A percentile compares a stretch with the other conserved stretches of the same genome.
These are phyloP conservation scores for Xylaria scruposa DNA, from an alignment of 495 filamentous ascomycete genomes.

Conservation along the genomic window DNA sequence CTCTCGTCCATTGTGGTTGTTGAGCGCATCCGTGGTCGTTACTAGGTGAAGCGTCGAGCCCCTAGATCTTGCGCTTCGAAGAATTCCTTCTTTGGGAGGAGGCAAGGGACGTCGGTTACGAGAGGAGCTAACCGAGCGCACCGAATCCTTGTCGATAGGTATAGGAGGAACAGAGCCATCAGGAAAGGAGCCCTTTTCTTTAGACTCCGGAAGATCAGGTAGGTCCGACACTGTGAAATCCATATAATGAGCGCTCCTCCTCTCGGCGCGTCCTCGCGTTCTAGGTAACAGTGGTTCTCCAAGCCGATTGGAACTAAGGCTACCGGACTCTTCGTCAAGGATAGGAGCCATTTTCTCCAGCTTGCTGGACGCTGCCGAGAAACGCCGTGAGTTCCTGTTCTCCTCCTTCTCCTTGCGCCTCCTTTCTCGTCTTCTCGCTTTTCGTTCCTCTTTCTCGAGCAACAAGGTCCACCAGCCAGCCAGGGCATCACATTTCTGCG, in stretches of 20 bases:
- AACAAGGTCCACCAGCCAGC: slow-evolving; percentile 97
- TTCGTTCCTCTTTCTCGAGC: slow-evolving; percentile 94
- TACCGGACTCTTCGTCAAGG: slow-evolving; percentile 63
- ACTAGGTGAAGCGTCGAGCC: slow-evolving; percentile 84
- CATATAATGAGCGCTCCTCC: slow-evolving; percentile 58
- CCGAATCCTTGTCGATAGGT: slow-evolving; percentile 79
- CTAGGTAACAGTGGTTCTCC: slow-evolving; percentile 61
- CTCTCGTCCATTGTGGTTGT: slow-evolving; percentile 34
- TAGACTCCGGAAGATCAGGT: slow-evolving; percentile 73
- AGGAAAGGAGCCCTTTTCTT: slow-evolving; percentile 45
- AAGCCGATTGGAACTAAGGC: slow-evolving; percentile 38
- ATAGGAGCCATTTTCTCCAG: slow-evolving; percentile 79
- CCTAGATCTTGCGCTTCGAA: slow-evolving; percentile 67
- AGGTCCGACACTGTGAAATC: slow-evolving; percentile 66
- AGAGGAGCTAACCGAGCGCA: slow-evolving; percentile 73
- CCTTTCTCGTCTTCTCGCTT: slow-evolving; percentile 79
- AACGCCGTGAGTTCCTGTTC: slow-evolving; percentile 76
- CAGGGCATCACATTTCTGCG: slow-evolving; percentile 85
- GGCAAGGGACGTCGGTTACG: slow-evolving; percentile 72
- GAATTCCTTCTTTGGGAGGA: slow-evolving; percentile 79
- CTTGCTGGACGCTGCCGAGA: slow-evolving; percentile 85
- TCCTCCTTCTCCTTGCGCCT: slow-evolving; percentile 89
- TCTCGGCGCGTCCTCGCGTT: slow-evolving; percentile 60
- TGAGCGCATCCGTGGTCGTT: slow-evolving; percentile 60
- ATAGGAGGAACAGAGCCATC: slow-evolving; percentile 61